phyloP scores from a whole-genome alignment of 129 eudicot genomes.

The Artemisia annua region DNA sequence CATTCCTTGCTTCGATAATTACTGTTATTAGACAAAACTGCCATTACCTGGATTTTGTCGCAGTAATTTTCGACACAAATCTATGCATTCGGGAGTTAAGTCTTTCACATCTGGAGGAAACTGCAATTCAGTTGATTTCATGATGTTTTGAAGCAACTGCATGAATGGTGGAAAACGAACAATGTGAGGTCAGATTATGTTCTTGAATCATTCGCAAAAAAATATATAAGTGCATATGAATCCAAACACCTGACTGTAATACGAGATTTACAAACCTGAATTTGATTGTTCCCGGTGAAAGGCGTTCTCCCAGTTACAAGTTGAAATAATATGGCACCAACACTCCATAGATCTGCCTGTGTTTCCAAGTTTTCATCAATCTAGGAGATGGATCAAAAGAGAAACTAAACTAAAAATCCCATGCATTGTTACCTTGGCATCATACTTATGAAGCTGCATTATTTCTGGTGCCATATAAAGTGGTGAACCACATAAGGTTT shows the following conservation, averaged over 20 bases:
- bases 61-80: slow-evolving; percentile 72
- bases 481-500: slow-evolving; percentile 96
- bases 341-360: slow-evolving; percentile 99
- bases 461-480: slow-evolving; percentile 92
- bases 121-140: slow-evolving; percentile 64
- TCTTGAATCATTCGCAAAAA: slow-evolving; percentile 2
- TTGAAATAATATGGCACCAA: slow-evolving; percentile 90
- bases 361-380: slow-evolving; percentile 39
- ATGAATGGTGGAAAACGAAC: slow-evolving; percentile 25
- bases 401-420: not conserved
- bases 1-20: slow-evolving; percentile 11
- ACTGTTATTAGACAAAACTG: not conserved
- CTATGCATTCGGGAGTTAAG: slow-evolving; percentile 67
- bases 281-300: slow-evolving; percentile 79
- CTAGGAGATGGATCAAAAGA: not conserved
- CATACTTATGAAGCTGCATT: slow-evolving; percentile 93
- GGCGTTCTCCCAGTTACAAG: slow-evolving; percentile 96
- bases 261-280: slow-evolving; percentile 56
- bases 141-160: slow-evolving; percentile 79
- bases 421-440: slow-evolving; percentile 65
- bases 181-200: slow-evolving; percentile 11
- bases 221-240: slow-evolving; percentile 10
- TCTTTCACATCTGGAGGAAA: slow-evolving; percentile 76
- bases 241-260: slow-evolving; percentile 12
- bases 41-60: slow-evolving; percentile 66